Percentiles rank a stretch among this genome's conserved stretches.
phyloP scores from a whole-genome alignment of 306 rosid species.

The Mimosa bimucronata region DNA sequence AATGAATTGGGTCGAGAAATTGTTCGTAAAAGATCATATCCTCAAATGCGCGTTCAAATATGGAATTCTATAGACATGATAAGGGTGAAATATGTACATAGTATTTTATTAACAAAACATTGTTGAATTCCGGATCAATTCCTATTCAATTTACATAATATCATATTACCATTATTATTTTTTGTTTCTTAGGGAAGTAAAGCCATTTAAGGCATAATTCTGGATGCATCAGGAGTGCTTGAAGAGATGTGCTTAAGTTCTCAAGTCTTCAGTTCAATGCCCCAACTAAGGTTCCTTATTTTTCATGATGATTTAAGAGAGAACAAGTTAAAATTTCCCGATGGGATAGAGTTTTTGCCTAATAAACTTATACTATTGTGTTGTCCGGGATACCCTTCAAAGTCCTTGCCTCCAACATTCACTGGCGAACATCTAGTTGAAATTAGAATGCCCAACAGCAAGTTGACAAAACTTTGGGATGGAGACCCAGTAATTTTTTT shows the following conservation, averaged over 20 bases:
- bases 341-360: background rate
- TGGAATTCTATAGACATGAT: background rate
- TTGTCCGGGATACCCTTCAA: background rate
- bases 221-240: too few species aligned
- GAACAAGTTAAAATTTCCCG: background rate
- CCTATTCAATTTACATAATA: background rate
- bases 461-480: constrained; percentile 25
- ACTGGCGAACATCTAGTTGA: background rate
- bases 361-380: background rate
- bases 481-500: background rate
- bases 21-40: constrained; percentile 1
- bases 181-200: background rate
- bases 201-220: background rate
- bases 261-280: background rate
- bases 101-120: background rate
- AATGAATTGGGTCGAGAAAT: background rate
- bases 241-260: background rate
- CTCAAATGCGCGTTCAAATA: background rate
- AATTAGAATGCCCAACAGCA: background rate
- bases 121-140: background rate
- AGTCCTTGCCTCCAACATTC: background rate
- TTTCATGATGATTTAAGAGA: background rate
- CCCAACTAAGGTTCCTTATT: background rate
- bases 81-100: background rate
- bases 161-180: background rate